Conservation (phyloP, 371 early-diverging fungal genomes). For the Synchytrium microbalum region DNA sequence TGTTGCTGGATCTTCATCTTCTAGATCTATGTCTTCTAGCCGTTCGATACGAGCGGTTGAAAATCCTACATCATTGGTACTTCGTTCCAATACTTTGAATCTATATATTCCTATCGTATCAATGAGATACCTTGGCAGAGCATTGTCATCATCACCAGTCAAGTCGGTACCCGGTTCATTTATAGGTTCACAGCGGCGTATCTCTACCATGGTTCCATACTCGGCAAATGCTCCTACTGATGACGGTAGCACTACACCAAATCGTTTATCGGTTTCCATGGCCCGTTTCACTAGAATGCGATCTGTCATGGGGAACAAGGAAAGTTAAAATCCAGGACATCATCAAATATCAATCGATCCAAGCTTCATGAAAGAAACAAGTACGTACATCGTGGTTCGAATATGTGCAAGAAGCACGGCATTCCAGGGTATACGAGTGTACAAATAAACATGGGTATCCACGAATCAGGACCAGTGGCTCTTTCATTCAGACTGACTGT, state of each 20-base stretch:
- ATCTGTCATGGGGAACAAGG: background rate
- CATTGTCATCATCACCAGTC: background rate
- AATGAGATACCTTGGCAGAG: conserved; percentile 19
- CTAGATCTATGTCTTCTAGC: conserved; percentile 21
- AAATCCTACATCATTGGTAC: conserved; percentile 13
- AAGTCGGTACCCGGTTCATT: background rate
- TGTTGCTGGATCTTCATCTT: conserved; percentile 17
- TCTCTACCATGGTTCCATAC: background rate
- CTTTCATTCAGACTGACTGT: background rate
- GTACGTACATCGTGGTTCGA: conserved; percentile 28
- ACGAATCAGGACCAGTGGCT: background rate
- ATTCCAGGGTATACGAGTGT: conserved; percentile 32
- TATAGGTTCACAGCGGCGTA: background rate
- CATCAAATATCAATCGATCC: background rate
- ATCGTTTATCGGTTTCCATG: background rate
- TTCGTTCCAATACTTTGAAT: conserved; percentile 12
- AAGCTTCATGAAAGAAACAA: too few species aligned
- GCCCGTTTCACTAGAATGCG: background rate
- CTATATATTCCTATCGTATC: conserved; percentile 16
- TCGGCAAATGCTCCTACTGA: background rate
- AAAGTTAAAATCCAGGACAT: background rate
- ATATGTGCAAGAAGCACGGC: conserved; percentile 21
- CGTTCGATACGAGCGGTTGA: conserved; percentile 17
- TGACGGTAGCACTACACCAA: background rate
- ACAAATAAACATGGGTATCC: conserved; percentile 54